A percentile compares a stretch with the other conserved stretches of the same genome.
These are phyloP conservation scores for Seiridium unicorne DNA, from an alignment of 2,329 filamentous ascomycete species.

Conservation along the genomic window DNA sequence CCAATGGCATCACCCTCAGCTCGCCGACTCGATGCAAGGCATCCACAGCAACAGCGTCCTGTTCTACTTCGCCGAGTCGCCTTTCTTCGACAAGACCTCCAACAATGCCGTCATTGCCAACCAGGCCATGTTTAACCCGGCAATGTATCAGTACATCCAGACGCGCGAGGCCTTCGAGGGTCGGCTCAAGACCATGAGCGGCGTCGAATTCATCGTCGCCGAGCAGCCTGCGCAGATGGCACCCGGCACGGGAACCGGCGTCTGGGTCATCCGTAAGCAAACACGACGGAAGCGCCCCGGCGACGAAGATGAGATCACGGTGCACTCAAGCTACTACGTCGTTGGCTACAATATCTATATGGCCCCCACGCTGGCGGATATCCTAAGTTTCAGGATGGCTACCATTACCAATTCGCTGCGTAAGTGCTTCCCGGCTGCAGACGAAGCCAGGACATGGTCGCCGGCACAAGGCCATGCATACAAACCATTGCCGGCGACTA, in stretches of 20 bases:
- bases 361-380: constrained; percentile 60
- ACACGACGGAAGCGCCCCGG: constrained; percentile 56
- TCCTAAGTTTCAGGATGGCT: constrained; percentile 57
- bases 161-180: constrained; percentile 64
- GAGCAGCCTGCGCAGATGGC: constrained; percentile 63
- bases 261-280: constrained; percentile 71
- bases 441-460: constrained; percentile 52
- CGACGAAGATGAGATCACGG: constrained; percentile 56
- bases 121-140: constrained; percentile 61
- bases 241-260: constrained; percentile 59
- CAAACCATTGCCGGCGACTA: constrained; percentile 31
- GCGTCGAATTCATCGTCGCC: constrained; percentile 65
- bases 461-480: constrained; percentile 54
- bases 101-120: constrained; percentile 64
- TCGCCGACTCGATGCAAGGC: constrained; percentile 50
- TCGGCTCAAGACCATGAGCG: constrained; percentile 62
- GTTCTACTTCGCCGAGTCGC: constrained; percentile 66
- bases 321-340: constrained; percentile 62
- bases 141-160: constrained; percentile 55
- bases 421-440: constrained; percentile 49
- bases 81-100: constrained; percentile 66
- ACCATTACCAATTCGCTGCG: constrained; percentile 54
- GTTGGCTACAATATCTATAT: constrained; percentile 67
- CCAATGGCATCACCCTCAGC: constrained; percentile 58
- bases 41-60: constrained; percentile 65